Percentiles rank a stretch among this genome's conserved stretches.
phyloP scores from a whole-genome alignment of 2,329 filamentous ascomycete species.

The Fusarium poae region DNA sequence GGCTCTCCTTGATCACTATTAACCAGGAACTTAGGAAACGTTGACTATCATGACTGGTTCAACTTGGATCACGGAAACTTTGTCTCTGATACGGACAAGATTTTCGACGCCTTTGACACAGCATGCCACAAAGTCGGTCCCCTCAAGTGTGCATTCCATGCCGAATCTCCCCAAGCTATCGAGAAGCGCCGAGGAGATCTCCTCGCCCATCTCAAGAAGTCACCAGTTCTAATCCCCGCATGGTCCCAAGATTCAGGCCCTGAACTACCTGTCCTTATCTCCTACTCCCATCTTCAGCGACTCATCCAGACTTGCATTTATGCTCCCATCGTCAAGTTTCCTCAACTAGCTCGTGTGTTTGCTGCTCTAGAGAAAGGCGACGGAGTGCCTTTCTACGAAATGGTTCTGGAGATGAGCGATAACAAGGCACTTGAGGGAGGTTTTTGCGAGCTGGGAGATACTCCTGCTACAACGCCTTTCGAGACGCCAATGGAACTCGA shows the following conservation, averaged over 20 bases:
- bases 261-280: constrained; percentile 63
- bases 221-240: constrained; percentile 60
- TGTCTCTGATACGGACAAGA: constrained; percentile 66
- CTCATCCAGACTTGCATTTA: constrained; percentile 61
- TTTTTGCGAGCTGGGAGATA: constrained; percentile 47
- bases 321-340: constrained; percentile 59
- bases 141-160: constrained; percentile 60
- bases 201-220: constrained; percentile 56
- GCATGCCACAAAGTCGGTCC: constrained; percentile 67
- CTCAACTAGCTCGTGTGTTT: constrained; percentile 59
- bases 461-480: constrained; percentile 47
- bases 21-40: constrained; percentile 55
- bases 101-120: constrained; percentile 65
- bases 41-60: constrained; percentile 68
- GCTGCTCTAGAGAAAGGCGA: constrained; percentile 60
- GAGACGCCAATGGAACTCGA: constrained; percentile 52
- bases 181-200: constrained; percentile 56
- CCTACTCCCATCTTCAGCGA: constrained; percentile 62
- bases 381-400: constrained; percentile 58
- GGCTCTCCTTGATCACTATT: background rate
- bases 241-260: constrained; percentile 49
- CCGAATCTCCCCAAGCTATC: constrained; percentile 54
- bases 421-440: constrained; percentile 20
- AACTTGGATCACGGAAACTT: constrained; percentile 61
- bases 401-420: constrained; percentile 39